A percentile compares a stretch with the other conserved stretches of the same genome.
These are phyloP conservation scores for Arxiozyma slooffiae DNA, from an alignment of 1,139 yeast genomes.

Conservation along the genomic window DNA sequence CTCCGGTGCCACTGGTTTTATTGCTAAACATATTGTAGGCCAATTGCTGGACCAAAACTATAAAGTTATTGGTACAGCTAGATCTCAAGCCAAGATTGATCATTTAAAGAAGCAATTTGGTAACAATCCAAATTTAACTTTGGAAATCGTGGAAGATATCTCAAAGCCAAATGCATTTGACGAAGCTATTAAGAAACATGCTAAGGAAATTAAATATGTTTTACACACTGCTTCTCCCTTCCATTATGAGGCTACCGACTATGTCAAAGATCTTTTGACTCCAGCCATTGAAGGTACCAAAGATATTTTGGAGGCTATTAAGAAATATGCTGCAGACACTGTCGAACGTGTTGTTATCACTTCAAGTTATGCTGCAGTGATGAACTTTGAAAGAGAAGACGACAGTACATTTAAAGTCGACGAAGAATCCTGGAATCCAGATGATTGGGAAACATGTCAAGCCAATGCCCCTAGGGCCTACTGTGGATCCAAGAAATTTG, in stretches of 20 bases:
- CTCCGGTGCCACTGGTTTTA: slow-evolving; percentile 36
- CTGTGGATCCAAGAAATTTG: slow-evolving; percentile 42
- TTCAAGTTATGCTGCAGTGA: slow-evolving; percentile 40
- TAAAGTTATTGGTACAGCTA: slow-evolving; percentile 50
- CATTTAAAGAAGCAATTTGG: slow-evolving; percentile 30
- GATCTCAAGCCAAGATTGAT: slow-evolving; percentile 44
- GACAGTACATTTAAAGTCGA: slow-evolving; percentile 47
- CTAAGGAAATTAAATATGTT: slow-evolving; percentile 41
- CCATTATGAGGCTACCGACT: slow-evolving; percentile 30
- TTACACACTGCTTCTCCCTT: slow-evolving; percentile 55
- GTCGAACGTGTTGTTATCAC: slow-evolving; percentile 40
- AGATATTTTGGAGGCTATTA: slow-evolving; percentile 36
- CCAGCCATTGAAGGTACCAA: slow-evolving; percentile 48
- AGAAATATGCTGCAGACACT: slow-evolving; percentile 39
- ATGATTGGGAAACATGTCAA: slow-evolving; percentile 31
- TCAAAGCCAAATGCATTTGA: slow-evolving; percentile 43
- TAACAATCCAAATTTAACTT: slow-evolving; percentile 32
- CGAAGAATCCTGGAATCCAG: slow-evolving; percentile 37
- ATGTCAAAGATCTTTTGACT: slow-evolving; percentile 35
- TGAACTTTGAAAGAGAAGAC: slow-evolving; percentile 48
- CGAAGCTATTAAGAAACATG: slow-evolving; percentile 37
- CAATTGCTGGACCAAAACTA: slow-evolving; percentile 34
- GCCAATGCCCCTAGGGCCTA: slow-evolving; percentile 34
- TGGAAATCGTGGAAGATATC: slow-evolving; percentile 48
- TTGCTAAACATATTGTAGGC: slow-evolving; percentile 37